A percentile compares a stretch with the other conserved stretches of the same genome.
Conservation (phyloP, 139 green algal species). For the Axilococcus clingmanii region DNA sequence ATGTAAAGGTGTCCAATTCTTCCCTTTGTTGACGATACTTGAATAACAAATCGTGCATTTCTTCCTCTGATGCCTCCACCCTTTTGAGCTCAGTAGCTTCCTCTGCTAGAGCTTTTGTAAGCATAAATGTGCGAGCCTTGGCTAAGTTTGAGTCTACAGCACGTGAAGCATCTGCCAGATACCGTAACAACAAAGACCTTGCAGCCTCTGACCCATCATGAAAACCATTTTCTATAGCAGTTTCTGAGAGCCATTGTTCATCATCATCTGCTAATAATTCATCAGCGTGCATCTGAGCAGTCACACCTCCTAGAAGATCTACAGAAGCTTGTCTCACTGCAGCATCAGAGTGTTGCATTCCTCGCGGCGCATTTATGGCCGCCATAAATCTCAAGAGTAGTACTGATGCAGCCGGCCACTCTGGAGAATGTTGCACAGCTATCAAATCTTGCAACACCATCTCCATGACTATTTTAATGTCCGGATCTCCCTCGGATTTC, state of each 20-base stretch:
- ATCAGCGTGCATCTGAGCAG: slow-evolving; percentile 22
- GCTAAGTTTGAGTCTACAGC: neutral
- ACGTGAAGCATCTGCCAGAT: slow-evolving; percentile 18
- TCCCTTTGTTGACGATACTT: slow-evolving; percentile 5
- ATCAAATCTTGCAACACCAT: slow-evolving; percentile 52
- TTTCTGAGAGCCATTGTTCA: slow-evolving; percentile 4
- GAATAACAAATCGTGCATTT: slow-evolving; percentile 4
- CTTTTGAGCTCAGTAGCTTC: neutral
- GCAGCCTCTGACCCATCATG: slow-evolving; percentile 11
- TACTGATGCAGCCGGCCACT: slow-evolving; percentile 61
- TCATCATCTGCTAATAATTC: slow-evolving; percentile 7
- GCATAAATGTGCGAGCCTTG: slow-evolving; percentile 29
- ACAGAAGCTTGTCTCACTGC: slow-evolving; percentile 37
- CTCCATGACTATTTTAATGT: slow-evolving; percentile 40
- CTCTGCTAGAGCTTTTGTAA: slow-evolving; percentile 14
- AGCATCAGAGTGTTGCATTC: slow-evolving; percentile 33
- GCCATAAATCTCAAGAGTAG: slow-evolving; percentile 49
- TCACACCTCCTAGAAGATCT: slow-evolving; percentile 49
- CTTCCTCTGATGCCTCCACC: neutral
- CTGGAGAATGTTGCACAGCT: slow-evolving; percentile 33
- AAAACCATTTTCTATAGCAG: slow-evolving; percentile 6
- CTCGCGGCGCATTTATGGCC: slow-evolving; percentile 25
- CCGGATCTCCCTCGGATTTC: slow-evolving; percentile 29
- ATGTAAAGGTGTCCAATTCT: neutral
- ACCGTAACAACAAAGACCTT: slow-evolving; percentile 35